Percentiles rank a stretch among this genome's conserved stretches.
phyloP scores from a whole-genome alignment of 176 grass and related monocot species.

The Musa troglodytarum region DNA sequence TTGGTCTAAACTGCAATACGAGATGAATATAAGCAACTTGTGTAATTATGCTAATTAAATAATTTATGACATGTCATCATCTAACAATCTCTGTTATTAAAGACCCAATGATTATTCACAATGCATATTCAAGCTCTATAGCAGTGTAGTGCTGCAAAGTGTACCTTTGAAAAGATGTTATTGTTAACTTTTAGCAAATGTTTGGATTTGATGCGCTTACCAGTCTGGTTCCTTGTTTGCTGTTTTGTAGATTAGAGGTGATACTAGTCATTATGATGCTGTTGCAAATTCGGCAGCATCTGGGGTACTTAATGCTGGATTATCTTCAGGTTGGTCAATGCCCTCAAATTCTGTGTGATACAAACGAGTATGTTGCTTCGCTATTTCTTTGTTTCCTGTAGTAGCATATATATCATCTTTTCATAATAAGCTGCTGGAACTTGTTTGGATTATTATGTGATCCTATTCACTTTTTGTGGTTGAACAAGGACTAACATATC shows the following conservation, averaged over 20 bases:
- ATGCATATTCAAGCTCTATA: background rate
- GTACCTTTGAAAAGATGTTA: background rate
- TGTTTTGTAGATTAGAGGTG: constrained; percentile 77
- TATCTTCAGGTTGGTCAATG: constrained; percentile 42
- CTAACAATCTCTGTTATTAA: too few species aligned
- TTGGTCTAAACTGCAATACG: too few species aligned
- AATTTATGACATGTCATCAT: too few species aligned
- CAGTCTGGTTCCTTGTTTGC: background rate
- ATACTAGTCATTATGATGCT: constrained; percentile 94
- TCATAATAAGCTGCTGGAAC: background rate
- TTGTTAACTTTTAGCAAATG: background rate
- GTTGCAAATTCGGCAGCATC: constrained; percentile 92
- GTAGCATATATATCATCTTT: background rate
- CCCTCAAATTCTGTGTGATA: background rate
- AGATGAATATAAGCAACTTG: too few species aligned
- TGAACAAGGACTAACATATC: background rate
- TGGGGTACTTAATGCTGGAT: constrained; percentile 76
- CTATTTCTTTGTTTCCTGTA: constrained; percentile 8
- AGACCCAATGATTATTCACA: too few species aligned
- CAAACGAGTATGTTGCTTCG: background rate
- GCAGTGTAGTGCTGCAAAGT: background rate
- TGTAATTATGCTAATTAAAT: too few species aligned
- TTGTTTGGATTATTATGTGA: background rate
- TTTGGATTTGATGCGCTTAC: background rate
- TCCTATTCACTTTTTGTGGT: background rate